A percentile compares a stretch with the other conserved stretches of the same genome.
phyloP scores from a whole-genome alignment of 805 yeast genomes.

The Yamadazyma sp. region DNA sequence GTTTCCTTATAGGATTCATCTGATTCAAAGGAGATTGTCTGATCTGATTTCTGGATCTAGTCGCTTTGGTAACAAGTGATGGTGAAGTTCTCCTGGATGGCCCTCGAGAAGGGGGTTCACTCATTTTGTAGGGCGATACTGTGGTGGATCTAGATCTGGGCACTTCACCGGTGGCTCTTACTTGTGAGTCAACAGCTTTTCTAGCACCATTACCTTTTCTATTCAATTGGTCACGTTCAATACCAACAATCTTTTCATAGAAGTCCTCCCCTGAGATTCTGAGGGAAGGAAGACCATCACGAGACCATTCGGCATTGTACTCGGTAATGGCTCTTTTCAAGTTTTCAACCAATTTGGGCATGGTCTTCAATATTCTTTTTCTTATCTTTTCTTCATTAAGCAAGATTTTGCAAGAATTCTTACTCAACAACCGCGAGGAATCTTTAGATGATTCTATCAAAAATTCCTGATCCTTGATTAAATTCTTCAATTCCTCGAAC shows the following conservation, averaged over 20 bases:
- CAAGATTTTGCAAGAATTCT: constrained; percentile 76
- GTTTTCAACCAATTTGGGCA: constrained; percentile 62
- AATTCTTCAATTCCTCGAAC: constrained; percentile 54
- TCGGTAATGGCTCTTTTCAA: constrained; percentile 47
- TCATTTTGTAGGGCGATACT: not conserved
- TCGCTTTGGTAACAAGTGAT: not conserved
- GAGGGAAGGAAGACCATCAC: constrained; percentile 18
- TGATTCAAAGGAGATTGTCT: constrained; percentile 11
- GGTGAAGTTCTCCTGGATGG: not conserved
- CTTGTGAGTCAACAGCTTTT: not conserved
- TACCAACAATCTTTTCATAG: constrained; percentile 33
- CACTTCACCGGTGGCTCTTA: not conserved
- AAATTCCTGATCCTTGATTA: constrained; percentile 59
- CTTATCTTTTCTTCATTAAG: constrained; percentile 78
- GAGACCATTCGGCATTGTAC: constrained; percentile 43
- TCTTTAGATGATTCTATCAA: constrained; percentile 73
- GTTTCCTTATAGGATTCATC: constrained; percentile 6
- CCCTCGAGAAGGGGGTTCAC: not conserved
- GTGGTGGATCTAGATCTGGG: not conserved
- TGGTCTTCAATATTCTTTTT: constrained; percentile 59
- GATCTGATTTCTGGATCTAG: not conserved
- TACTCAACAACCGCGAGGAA: constrained; percentile 71
- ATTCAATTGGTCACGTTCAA: constrained; percentile 26
- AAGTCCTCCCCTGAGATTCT: constrained; percentile 51
- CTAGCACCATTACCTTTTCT: not conserved